Base-by-base conservation (phyloP, 257 asterid genomes). In the Jasminum sambac region DNA sequence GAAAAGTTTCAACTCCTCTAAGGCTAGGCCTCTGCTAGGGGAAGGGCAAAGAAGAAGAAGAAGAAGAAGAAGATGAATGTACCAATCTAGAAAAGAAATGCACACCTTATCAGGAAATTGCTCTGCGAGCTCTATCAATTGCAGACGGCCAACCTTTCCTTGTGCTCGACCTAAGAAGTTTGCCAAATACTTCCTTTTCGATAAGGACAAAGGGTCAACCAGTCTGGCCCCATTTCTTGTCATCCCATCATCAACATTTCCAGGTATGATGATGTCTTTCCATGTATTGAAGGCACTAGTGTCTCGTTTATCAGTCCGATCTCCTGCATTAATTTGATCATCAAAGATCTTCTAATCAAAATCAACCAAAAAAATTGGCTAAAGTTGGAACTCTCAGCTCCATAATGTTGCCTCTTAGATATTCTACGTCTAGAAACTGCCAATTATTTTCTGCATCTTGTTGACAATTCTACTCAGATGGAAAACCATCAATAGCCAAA, bases 251-350 rank as follows among this genome's bases (percentile, higher is more conserved):
- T 94, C 99, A 74, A 89, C 81, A 75, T 94, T 89, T 66, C 99
- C 99, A 63, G 99, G 99, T 70, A 94, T 89, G 72, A 94, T 88
- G 65, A 91, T 84, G 81, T 94, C 99, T 82, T 94, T 91, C 99
- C 98, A 94, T 41, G 98, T 91, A 79, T 85, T 91, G 83, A 91
- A 94, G 72, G 97, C 96, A 71, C 95, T 91, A 30, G 81, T 86
- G 79, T 84, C 96, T 80, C 96, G 86, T 79, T 94, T 91, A 85
- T 94, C 98, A 24, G 98, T 94, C 50, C 95, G 89, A 69, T 94
- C 99, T 21, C 98, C 98, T 94, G 80, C 69, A 84, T 63, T 42
- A 62, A 50, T 60, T 46, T 58, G 25, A 66, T 55, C 67, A 21
- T 39, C 64, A 64, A 62, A 24, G 48, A 74, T 46, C 46, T 10